phyloP scores from a whole-genome alignment of 192 early-diverging fungal species.

The Paraglomus occultum region DNA sequence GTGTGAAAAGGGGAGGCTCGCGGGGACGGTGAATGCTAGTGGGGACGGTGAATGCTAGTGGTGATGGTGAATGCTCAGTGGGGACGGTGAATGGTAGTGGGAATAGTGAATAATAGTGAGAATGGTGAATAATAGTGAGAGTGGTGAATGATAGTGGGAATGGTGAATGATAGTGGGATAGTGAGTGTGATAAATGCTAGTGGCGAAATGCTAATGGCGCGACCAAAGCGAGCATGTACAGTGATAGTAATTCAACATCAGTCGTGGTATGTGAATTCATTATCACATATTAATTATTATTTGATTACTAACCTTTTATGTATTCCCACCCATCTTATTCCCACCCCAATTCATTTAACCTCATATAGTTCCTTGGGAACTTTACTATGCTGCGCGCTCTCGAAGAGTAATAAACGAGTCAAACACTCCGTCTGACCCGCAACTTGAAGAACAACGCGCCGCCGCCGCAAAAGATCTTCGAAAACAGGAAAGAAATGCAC shows the following conservation, averaged over 20 bases:
- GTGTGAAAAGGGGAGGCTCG: background rate
- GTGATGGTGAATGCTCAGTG: background rate
- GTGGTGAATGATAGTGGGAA: too few species aligned
- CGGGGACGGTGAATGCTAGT: background rate
- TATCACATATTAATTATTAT: background rate
- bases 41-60: background rate
- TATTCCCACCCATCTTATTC: background rate
- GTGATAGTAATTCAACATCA: background rate
- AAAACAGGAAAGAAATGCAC: constrained; percentile 48
- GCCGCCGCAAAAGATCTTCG: constrained; percentile 44
- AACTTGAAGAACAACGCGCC: constrained; percentile 33
- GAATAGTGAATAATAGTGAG: too few species aligned
- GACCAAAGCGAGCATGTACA: too few species aligned
- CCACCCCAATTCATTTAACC: background rate
- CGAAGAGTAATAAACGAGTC: constrained; percentile 43
- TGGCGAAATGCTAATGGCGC: too few species aligned
- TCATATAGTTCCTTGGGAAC: constrained; percentile 55
- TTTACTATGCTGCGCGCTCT: constrained; percentile 53
- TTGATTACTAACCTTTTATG: constrained; percentile 1
- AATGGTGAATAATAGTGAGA: too few species aligned
- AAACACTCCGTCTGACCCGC: constrained; percentile 31
- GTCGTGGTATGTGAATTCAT: background rate
- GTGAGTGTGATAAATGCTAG: too few species aligned
- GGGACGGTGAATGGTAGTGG: too few species aligned
- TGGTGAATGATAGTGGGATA: background rate